These are phyloP conservation scores for Fusarium annulatum DNA, from an alignment of 2,329 filamentous ascomycete genomes.

Conservation along the genomic window DNA sequence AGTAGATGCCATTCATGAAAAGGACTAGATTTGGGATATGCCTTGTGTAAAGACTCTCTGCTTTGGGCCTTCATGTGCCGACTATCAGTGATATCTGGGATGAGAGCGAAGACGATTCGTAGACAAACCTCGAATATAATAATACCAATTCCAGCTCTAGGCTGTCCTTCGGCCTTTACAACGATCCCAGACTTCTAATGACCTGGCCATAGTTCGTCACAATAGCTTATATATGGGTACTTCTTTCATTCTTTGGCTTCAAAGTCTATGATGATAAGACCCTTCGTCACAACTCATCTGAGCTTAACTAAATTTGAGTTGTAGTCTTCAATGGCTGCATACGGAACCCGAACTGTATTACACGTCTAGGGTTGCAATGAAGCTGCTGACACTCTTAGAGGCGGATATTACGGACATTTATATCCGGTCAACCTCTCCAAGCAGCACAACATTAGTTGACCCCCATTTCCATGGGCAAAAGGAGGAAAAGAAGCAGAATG, in stretches of 20 bases:
- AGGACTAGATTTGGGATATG: no score
- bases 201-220: background rate
- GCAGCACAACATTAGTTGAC: conserved; percentile 12
- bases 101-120: background rate
- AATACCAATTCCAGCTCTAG: background rate
- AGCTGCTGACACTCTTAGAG: background rate
- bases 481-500: background rate
- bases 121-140: no score
- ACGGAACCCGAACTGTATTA: background rate
- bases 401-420: conserved; percentile 20
- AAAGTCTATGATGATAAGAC: background rate
- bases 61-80: no score
- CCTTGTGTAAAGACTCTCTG: no score
- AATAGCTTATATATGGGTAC: background rate
- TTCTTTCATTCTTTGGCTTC: background rate
- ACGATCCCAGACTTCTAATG: background rate
- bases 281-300: background rate
- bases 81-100: background rate
- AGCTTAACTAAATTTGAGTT: background rate
- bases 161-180: background rate
- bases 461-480: conserved; percentile 11
- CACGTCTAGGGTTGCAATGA: background rate
- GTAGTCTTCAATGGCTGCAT: background rate
- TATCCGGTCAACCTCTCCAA: conserved; percentile 14
- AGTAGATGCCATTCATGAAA: background rate